Conservation (phyloP, 148 eudicot species). For the Amaranthus palmeri region DNA sequence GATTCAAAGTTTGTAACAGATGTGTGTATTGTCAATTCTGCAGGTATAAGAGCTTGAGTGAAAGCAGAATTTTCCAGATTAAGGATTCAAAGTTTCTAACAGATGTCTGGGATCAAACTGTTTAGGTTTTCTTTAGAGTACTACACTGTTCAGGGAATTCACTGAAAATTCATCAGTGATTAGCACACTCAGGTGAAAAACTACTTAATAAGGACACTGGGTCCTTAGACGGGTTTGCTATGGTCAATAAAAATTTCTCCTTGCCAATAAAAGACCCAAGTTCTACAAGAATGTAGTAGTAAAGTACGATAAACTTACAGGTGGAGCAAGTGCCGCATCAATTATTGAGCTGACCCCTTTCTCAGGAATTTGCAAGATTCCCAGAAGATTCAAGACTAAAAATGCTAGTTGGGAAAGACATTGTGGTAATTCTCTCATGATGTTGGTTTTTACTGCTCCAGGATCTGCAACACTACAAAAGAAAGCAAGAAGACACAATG, state of each 20-base stretch:
- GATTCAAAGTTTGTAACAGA: too few species aligned
- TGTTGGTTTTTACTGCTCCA: slow-evolving; percentile 79
- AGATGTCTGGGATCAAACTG: too few species aligned
- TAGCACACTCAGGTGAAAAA: background rate
- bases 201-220: background rate
- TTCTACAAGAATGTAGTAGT: background rate
- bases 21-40: too few species aligned
- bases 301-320: slow-evolving; percentile 45
- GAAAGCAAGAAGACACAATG: background rate
- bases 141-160: too few species aligned
- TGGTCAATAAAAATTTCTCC: background rate
- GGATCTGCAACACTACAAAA: slow-evolving; percentile 78
- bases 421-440: slow-evolving; percentile 77
- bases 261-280: slow-evolving; percentile 6
- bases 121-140: too few species aligned
- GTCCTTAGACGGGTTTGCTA: background rate
- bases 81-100: too few species aligned
- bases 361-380: slow-evolving; percentile 64
- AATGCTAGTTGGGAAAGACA: slow-evolving; percentile 44
- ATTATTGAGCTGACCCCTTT: slow-evolving; percentile 53
- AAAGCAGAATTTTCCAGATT: too few species aligned
- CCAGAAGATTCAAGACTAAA: slow-evolving; percentile 45
- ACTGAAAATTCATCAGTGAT: background rate
- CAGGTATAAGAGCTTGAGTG: too few species aligned
- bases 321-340: slow-evolving; percentile 86